Evolutionary conservation across 2,329 filamentous ascomycete genomes (phyloP).

Genomic region (Diplodia mutila): DNA sequence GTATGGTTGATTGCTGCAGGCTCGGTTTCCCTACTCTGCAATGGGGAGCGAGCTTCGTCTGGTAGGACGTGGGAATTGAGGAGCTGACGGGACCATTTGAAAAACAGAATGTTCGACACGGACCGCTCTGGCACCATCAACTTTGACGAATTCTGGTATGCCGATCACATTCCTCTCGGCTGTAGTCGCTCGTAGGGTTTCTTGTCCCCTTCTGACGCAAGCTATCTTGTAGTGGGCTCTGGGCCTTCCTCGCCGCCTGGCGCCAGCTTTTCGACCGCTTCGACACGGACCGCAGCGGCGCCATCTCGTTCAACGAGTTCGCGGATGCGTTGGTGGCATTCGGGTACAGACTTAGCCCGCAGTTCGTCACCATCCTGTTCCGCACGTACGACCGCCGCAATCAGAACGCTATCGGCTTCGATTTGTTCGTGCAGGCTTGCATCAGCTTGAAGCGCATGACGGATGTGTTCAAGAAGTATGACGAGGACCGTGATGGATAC

Average conservation of each 20-base stretch:
- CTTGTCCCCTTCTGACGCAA: neutral
- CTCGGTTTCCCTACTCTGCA: neutral
- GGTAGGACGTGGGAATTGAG: neutral
- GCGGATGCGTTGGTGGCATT: constrained; percentile 87
- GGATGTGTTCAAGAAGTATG: constrained; percentile 98
- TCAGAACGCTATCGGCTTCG: constrained; percentile 66
- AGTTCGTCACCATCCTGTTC: constrained; percentile 85
- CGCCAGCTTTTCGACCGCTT: constrained; percentile 93
- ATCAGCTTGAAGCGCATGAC: constrained; percentile 98
- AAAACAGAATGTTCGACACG: constrained; percentile 84
- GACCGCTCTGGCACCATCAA: constrained; percentile 87
- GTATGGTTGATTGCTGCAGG: constrained; percentile 27
- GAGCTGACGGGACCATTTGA: neutral
- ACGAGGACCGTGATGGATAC: constrained; percentile 93
- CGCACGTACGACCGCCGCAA: constrained; percentile 72
- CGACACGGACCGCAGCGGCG: constrained; percentile 83
- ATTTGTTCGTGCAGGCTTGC: constrained; percentile 96
- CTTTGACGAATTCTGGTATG: constrained; percentile 87
- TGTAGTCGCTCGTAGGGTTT: neutral
- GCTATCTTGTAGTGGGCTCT: constrained; percentile 65
- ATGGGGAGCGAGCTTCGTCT: neutral
- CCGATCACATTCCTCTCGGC: neutral
- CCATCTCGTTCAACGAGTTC: constrained; percentile 85
- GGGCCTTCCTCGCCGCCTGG: constrained; percentile 96
- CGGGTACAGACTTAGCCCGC: constrained; percentile 83